Conservation (phyloP, 495 filamentous ascomycete genomes). For the Neurospora sp. region DNA sequence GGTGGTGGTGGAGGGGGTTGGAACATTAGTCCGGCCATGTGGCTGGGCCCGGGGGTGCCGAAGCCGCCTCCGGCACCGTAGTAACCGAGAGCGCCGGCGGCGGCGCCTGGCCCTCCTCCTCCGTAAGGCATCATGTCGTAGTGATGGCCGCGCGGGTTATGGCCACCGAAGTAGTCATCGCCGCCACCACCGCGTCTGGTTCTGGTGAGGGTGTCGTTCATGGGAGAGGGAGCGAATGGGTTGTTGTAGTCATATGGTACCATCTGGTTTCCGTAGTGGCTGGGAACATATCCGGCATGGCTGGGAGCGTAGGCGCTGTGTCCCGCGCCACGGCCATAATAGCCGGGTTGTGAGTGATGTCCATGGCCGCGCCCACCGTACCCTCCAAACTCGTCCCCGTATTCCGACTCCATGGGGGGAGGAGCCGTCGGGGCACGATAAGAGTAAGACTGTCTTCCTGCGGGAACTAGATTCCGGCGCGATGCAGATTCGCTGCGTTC, state of each 20-base stretch:
- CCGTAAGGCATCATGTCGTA: conserved; percentile 41
- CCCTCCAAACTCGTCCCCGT: conserved; percentile 29
- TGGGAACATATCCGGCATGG: conserved; percentile 29
- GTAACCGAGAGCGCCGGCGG: conserved; percentile 18
- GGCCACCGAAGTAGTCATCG: conserved; percentile 26
- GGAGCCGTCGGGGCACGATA: conserved; percentile 26
- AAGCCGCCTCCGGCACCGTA: conserved; percentile 12
- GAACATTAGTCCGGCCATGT: conserved; percentile 32
- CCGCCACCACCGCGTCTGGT: conserved; percentile 10
- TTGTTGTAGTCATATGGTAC: conserved; percentile 37
- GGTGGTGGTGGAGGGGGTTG: conserved; percentile 36
- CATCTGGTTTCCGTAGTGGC: conserved; percentile 24
- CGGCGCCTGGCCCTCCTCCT: conserved; percentile 6
- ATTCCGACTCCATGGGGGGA: conserved; percentile 40
- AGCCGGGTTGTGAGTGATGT: conserved; percentile 23
- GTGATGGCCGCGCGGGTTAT: conserved; percentile 19
- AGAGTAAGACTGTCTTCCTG: conserved; percentile 24
- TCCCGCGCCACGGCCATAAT: conserved; percentile 25
- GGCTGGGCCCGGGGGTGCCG: conserved; percentile 19
- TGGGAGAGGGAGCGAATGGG: conserved; percentile 29
- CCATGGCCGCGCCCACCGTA: conserved; percentile 22
- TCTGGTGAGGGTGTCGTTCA: conserved; percentile 3
- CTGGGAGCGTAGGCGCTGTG: conserved; percentile 29
- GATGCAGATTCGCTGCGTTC: conserved; percentile 23
- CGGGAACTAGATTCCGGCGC: conserved; percentile 28